Evolutionary conservation across 2,329 filamentous ascomycete species (phyloP).

Genomic region (Clonostachys rhizophaga): DNA sequence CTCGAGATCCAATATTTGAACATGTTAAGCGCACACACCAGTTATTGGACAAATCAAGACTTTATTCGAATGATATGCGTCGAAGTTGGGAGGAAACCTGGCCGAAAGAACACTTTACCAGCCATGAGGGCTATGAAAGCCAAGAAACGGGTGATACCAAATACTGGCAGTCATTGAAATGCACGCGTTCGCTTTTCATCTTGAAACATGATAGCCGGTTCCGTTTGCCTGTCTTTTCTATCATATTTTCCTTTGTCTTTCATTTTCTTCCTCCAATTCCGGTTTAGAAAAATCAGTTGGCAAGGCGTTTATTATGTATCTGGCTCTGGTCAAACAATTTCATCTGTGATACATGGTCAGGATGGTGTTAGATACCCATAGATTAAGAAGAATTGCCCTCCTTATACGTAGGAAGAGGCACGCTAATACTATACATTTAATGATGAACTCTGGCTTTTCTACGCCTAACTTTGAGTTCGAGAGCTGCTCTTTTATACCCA

Average conservation of each 20-base stretch:
- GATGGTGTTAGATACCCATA: neutral
- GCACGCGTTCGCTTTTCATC: neutral
- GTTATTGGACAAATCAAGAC: slow-evolving; percentile 85
- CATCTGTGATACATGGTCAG: neutral
- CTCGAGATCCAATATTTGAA: slow-evolving; percentile 95
- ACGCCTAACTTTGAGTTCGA: too few relatives aligned
- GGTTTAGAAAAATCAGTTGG: too few relatives aligned
- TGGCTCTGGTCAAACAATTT: neutral
- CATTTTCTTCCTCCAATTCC: neutral
- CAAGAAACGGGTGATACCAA: slow-evolving; percentile 24
- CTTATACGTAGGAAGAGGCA: neutral
- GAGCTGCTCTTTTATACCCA: too few relatives aligned
- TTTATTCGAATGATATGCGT: slow-evolving; percentile 88
- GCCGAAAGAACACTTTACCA: slow-evolving; percentile 54
- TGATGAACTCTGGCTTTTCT: too few relatives aligned
- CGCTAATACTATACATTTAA: too few relatives aligned
- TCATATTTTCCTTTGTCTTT: neutral
- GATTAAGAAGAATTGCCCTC: neutral
- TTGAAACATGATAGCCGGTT: neutral
- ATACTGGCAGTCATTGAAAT: slow-evolving; percentile 5
- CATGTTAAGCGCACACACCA: slow-evolving; percentile 93
- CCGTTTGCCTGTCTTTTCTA: neutral
- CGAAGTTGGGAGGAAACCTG: slow-evolving; percentile 74
- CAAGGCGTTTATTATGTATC: neutral
- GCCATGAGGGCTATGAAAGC: slow-evolving; percentile 56